Evolutionary conservation across 2,329 filamentous ascomycete genomes (phyloP), one percentile per base, ranked within the genome.

Genomic region (Zalaria sp.): DNA sequence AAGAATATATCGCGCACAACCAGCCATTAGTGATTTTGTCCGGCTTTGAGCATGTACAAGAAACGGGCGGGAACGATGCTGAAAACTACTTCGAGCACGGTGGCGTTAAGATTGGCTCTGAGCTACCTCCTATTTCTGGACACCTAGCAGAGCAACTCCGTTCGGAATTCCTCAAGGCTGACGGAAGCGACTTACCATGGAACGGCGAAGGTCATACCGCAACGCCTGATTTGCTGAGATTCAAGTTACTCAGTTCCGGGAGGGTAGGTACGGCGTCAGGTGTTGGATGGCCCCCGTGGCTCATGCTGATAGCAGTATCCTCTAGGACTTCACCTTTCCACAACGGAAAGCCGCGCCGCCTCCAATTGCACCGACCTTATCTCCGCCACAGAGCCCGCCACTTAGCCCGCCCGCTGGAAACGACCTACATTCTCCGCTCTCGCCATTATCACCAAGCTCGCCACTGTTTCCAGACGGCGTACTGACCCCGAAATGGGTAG

Each of bases 401-500:
- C 37, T 18, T 64, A 71, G 42, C 62, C 71, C 52, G 7, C 34
- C 53, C 53, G 10, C 57, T 55, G 38, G 40, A 40, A 64, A 62
- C 45, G 66, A 78, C n/a, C 66, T 94, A 4, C 89, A 96, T 60
- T 96, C 91, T 8, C 85, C 88, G 1, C 78, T 94, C 50, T 96
- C 91, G 2, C 91, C 89, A 1, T 70, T 96, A 27, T 91, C 83
- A 34, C 87, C 88, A 3, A 73, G 73, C 5, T 94, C 89, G 5
- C 69, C 77, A 2, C 72, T 93, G 3, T 96, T 91, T 56, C 88
- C 89, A 5, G 91, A 96, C 62, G 91, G 89, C 4, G 67, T 95
- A 44, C 77, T 95, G 57, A 78, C 87, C 46, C 72, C 80, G 18
- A 64, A 75, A 46, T 98, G 89, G 89, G 69, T 93, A 42, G 75